phyloP scores from a whole-genome alignment of 75 land plant genomes.

The Pseudotsuga menziesii region DNA sequence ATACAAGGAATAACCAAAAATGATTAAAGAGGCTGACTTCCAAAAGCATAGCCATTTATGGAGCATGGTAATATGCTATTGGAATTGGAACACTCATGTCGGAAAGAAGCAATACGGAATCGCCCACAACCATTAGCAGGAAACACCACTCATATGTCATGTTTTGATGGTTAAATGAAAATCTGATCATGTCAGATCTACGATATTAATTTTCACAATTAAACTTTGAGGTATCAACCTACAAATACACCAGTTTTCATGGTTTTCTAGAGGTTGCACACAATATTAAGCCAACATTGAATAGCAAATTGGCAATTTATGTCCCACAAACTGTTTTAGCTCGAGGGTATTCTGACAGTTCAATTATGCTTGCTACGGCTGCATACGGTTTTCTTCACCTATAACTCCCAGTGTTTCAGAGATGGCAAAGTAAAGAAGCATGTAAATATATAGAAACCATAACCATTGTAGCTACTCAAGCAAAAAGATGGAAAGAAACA shows the following conservation, averaged over 20 bases:
- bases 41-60: not conserved
- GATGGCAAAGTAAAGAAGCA: not conserved
- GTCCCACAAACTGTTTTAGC: not conserved
- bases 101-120: not conserved
- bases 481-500: not conserved
- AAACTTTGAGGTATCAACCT: not conserved
- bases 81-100: not conserved
- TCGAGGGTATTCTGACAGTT: not conserved
- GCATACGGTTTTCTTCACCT: not conserved
- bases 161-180: not conserved
- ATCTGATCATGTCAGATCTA: not conserved
- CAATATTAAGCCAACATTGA: not conserved
- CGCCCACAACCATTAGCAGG: not conserved
- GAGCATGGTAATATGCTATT: not conserved
- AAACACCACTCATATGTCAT: not conserved
- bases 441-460: not conserved
- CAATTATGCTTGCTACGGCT: not conserved
- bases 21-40: not conserved
- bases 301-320: not conserved
- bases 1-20: not conserved
- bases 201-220: not conserved
- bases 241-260: not conserved
- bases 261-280: not conserved
- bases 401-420: too few species aligned
- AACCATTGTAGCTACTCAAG: too few species aligned